Percentiles rank a stretch among this genome's conserved stretches.
These are phyloP conservation scores for Orbilia javanica DNA, from an alignment of 2,329 filamentous ascomycete species.

Conservation along the genomic window DNA sequence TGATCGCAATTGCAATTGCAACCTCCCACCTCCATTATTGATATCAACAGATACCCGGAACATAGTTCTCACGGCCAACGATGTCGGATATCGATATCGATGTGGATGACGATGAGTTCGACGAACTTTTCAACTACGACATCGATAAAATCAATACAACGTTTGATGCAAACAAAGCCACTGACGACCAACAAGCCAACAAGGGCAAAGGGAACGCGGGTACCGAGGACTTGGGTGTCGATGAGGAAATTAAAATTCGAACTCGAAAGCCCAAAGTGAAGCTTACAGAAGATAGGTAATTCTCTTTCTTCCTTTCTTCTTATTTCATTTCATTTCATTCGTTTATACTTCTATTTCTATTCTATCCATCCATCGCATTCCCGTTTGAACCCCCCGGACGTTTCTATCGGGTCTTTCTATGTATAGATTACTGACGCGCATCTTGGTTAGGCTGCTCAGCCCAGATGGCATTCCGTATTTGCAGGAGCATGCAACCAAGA, in stretches of 20 bases:
- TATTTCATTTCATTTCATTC: background rate
- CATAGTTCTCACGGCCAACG: background rate
- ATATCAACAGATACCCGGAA: background rate
- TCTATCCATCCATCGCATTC: background rate
- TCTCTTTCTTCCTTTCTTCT: slow-evolving; percentile 19
- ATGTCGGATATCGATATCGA: slow-evolving; percentile 45
- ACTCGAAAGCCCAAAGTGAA: slow-evolving; percentile 86
- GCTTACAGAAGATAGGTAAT: slow-evolving; percentile 81
- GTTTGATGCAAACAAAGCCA: slow-evolving; percentile 59
- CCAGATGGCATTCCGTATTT: slow-evolving; percentile 85
- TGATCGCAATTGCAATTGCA: background rate
- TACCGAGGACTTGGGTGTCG: slow-evolving; percentile 77
- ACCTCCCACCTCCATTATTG: background rate
- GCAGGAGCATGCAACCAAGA: slow-evolving; percentile 76
- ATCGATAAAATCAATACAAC: slow-evolving; percentile 69
- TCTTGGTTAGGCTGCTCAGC: slow-evolving; percentile 76
- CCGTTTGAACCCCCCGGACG: background rate
- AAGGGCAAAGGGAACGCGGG: slow-evolving; percentile 70
- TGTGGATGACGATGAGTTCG: slow-evolving; percentile 68
- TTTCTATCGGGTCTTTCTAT: background rate
- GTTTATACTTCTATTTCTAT: background rate
- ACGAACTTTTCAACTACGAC: slow-evolving; percentile 83
- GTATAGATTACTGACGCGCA: background rate
- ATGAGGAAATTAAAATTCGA: slow-evolving; percentile 84
- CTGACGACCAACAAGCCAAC: slow-evolving; percentile 66